Evolutionary conservation across 78 protist genomes (phyloP), one percentile per base, ranked within the genome.

Genomic region (Dictyostelium brefeldianum): DNA sequence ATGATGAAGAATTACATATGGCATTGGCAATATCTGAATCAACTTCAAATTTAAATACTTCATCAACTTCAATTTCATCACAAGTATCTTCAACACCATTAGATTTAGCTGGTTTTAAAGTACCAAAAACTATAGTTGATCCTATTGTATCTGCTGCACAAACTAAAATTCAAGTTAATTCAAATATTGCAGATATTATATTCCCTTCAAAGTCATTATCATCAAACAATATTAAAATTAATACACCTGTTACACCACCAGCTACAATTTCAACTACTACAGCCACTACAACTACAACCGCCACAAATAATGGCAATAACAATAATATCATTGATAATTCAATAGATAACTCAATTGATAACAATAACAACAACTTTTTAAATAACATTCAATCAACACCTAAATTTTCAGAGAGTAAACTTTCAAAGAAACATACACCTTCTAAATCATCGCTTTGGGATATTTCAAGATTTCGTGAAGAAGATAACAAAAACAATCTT

Each of bases 41-140:
- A 11, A 7, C 11, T 48, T 31, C 36, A 82, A 82, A 27, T 9
- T 17, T 6, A 27, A 29, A n/a, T 36, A 15, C 46, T 50, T 54
- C 64, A n/a, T 75, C 81, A 12, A 12, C 78, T 4, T 71, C 79
- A 71, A n/a, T 8, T 9, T 15, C 20, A 12, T 73, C 80, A 20
- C 67, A 78, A 54, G 10, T 78, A 11, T 78, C 83, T 47, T 85
- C 92, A 12, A 70, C 91, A 41, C 92, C 92, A 41, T 47, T 56
- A 5, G 92, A 85, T 62, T 62, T 85, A 56, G 92, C 92, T 48
- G 92, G 92, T 22, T 85, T 85, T 53, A 85, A 85, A 62, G 15
- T 41, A 5, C 80, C 78, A 48, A 36, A 53, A n/a, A 8, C 78
- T 25, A 4, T 4, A 51, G 15, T 51, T 0, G 56, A 51, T 14